Base-by-base conservation (phyloP, 345 rosid species). In the Geranium brycei region DNA sequence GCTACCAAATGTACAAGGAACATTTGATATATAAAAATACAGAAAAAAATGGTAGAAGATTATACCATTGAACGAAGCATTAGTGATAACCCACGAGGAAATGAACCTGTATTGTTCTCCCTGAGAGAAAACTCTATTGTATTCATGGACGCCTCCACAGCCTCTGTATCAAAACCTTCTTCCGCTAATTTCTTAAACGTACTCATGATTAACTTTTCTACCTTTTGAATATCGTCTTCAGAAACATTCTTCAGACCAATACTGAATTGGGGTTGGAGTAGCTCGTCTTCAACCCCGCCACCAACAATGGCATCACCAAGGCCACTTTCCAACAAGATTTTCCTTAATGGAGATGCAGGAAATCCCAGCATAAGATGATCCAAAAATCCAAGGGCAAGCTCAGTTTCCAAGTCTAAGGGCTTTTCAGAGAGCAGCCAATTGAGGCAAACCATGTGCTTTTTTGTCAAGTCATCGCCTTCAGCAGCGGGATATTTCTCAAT, bases 141-240 rank as follows among this genome's bases (percentile, higher is more conserved):
- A 75, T 93, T 93, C 97, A 93, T 89, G 65, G 97, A 93, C 78
- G 97, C 99, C 80, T 93, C 99, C 69, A 93, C 82, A 71, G 97
- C 96, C 62, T 86, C 88, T 18, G 69, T 65, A 53, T 93, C 97
- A 81, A 93, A 90, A 68, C 99, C 97, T 77, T 93, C 95, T 41
- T 85, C 95, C 57, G 83, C 82, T 78, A 90, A 77, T 71, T 83
- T 87, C 74, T 69, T 75, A 63, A 90, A 86, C 7, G 95, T 86
- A 76, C 32, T 64, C 80, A 86, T 83, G 73, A 93, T 73, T 31
- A 93, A 69, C 67, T 86, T 90, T 76, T 93, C 96, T 57, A 90
- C 87, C 77, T 83, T 83, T 31, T 79, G 85, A 69, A 90, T 82
- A 65, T 87, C 80, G 10, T 90, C 85, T 64, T 85, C 79, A 13